Conservation (phyloP, 1,139 yeast genomes). For the Yamadazyma mexicana region DNA sequence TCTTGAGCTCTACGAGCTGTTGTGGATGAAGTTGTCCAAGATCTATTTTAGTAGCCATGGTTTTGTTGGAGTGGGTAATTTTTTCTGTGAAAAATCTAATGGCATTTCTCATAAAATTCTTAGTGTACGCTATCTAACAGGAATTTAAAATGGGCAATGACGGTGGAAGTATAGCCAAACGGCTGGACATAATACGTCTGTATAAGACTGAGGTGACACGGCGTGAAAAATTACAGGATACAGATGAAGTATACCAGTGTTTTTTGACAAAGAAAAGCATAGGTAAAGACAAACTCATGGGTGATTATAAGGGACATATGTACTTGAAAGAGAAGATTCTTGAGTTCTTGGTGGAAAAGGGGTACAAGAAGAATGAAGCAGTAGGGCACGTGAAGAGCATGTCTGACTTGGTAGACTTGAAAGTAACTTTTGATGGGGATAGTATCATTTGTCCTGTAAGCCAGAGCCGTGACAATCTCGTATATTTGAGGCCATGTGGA, state of each 20-base stretch:
- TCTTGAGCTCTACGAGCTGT: slow-evolving; percentile 81
- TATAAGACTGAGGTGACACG: slow-evolving; percentile 20
- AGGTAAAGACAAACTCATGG: slow-evolving; percentile 48
- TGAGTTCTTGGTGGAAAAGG: slow-evolving; percentile 50
- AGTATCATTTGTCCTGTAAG: slow-evolving; percentile 55
- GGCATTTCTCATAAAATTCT: neutral
- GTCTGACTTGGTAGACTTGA: slow-evolving; percentile 31
- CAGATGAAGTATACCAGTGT: slow-evolving; percentile 21
- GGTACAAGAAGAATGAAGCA: slow-evolving; percentile 6
- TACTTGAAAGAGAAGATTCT: slow-evolving; percentile 68
- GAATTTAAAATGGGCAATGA: slow-evolving; percentile 42
- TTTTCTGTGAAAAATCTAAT: slow-evolving; percentile 1
- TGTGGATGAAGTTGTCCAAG: slow-evolving; percentile 73
- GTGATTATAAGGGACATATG: slow-evolving; percentile 72
- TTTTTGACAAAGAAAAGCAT: slow-evolving; percentile 30
- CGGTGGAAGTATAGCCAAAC: slow-evolving; percentile 51
- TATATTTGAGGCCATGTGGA: slow-evolving; percentile 41
- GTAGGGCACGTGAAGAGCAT: slow-evolving; percentile 44
- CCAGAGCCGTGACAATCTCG: slow-evolving; percentile 25
- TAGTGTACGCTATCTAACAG: neutral
- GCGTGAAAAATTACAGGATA: slow-evolving; percentile 41
- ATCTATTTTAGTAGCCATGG: slow-evolving; percentile 44
- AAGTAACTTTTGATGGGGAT: slow-evolving; percentile 26
- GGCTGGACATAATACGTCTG: slow-evolving; percentile 41
- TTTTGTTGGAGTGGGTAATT: neutral